Conservation (phyloP, 139 green algal genomes). For the Chlorella sp. region DNA sequence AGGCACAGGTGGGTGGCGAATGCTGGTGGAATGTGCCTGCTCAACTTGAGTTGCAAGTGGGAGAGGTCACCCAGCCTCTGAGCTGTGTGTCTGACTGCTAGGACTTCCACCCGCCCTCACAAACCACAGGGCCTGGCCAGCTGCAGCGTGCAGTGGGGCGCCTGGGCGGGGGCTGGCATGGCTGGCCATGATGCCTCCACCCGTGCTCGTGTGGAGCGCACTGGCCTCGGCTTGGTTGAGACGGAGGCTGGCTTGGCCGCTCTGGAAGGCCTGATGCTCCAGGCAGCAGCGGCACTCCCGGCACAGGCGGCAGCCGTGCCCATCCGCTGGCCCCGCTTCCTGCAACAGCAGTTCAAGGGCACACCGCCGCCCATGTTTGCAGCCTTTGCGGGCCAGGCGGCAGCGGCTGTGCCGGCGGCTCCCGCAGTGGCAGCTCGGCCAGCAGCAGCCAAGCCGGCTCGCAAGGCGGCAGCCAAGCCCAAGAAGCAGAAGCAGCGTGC, state of each 20-base stretch:
- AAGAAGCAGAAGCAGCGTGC: too few relatives aligned
- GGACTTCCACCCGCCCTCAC: background rate
- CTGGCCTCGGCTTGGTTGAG: constrained; percentile 66
- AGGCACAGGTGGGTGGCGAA: background rate
- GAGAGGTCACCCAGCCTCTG: background rate
- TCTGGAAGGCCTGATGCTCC: constrained; percentile 34
- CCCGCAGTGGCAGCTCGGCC: background rate
- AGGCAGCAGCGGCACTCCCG: background rate
- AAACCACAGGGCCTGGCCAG: constrained; percentile 24
- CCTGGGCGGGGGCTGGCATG: constrained; percentile 64
- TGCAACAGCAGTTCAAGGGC: constrained; percentile 40
- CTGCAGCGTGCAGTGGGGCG: constrained; percentile 59
- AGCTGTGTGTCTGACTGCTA: background rate
- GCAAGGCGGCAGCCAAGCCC: background rate
- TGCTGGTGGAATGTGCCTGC: background rate
- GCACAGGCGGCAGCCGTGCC: constrained; percentile 42
- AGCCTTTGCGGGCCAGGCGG: constrained; percentile 12
- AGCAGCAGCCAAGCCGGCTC: too few relatives aligned
- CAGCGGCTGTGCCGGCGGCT: background rate
- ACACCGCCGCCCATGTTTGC: constrained; percentile 26
- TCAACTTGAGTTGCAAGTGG: background rate
- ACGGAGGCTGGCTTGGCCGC: constrained; percentile 36
- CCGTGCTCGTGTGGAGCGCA: constrained; percentile 63
- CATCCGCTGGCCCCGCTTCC: constrained; percentile 50
- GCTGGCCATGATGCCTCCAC: constrained; percentile 44